Conservation (phyloP, 2,329 filamentous ascomycete genomes). For the Tricladium varicosporioides region DNA sequence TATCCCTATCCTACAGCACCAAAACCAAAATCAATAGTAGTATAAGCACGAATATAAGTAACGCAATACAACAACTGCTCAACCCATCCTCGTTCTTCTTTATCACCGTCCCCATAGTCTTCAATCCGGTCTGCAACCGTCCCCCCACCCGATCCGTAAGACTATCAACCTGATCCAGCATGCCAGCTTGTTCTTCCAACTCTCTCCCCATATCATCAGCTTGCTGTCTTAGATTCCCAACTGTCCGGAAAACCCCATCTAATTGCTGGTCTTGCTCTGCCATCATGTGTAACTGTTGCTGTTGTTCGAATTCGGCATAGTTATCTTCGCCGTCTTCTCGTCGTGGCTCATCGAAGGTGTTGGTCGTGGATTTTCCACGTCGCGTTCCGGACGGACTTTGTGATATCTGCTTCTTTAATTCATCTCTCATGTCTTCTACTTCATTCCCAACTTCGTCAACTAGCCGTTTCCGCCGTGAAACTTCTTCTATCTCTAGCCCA, state of each 20-base stretch:
- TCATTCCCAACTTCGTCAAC: conserved; percentile 89
- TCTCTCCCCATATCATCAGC: conserved; percentile 95
- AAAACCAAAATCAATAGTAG: conserved; percentile 78
- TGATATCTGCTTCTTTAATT: conserved; percentile 62
- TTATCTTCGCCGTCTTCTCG: conserved; percentile 39
- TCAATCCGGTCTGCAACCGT: conserved; percentile 80
- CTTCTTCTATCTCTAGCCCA: conserved; percentile 80
- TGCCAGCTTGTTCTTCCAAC: conserved; percentile 88
- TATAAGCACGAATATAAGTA: conserved; percentile 86
- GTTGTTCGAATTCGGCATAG: conserved; percentile 83
- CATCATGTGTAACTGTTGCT: conserved; percentile 89
- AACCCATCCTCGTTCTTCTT: conserved; percentile 82
- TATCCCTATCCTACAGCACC: conserved; percentile 45
- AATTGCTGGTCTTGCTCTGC: conserved; percentile 90
- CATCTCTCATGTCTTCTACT: conserved; percentile 83
- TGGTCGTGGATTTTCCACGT: conserved; percentile 15
- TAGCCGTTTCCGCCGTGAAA: conserved; percentile 74
- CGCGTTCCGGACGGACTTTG: conserved; percentile 32
- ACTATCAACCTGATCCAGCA: conserved; percentile 82
- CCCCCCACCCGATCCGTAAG: conserved; percentile 85
- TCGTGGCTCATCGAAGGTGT: conserved; percentile 26
- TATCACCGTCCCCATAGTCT: conserved; percentile 82
- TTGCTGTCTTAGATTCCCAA: conserved; percentile 85
- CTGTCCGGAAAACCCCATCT: conserved; percentile 88
- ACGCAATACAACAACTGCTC: conserved; percentile 87